Base-by-base conservation (phyloP, 257 asterid genomes). In the Datura wrightii region DNA sequence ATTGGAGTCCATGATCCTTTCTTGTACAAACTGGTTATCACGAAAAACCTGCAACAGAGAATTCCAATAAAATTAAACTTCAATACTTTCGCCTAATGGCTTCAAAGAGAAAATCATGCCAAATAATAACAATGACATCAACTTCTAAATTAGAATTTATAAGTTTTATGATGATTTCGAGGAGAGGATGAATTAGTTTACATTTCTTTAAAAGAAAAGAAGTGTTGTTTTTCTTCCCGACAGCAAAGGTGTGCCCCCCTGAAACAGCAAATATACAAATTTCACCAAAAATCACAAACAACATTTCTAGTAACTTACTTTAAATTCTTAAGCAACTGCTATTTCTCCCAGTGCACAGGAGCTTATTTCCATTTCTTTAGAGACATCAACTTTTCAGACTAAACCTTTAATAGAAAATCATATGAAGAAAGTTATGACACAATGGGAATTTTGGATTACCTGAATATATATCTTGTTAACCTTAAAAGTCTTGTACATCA, bases 1-100 rank as follows among this genome's bases (percentile, higher is more conserved):
- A 87, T 94, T 97, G 31, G 98, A 97, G 90, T 97, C 98, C 99
- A 97, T 94, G 89, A 97, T 94, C 86, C 99, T 93, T 89, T 97
- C 98, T 88, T 94, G 98, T 18, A 95, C 90, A 89, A 93, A 83
- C 85, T 97, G 99, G 92, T 97, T 97, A 84, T 94, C 98, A 34
- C 99, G 98, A 79, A 97, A 95, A 72, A 94, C 98, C 99, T 96
- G 96, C 92, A 89, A 74, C 48, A 85, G 79, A 44, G 58, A 54
- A 83, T 85, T 84, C 79, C 16, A 79, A n/a, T 36, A 42, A 66
- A 82, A 80, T 74, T 50, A 42, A 44, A 34, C 37, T 18, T 44
- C 41, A 24, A 24, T 50, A 74, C 44, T 74, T 70, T 74, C 24
- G 24, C 24, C 44, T 3, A 24, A 24, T 48, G 59, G 60, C 58